These are phyloP conservation scores for Ogataea pini DNA, from an alignment of 805 yeast genomes.

Conservation along the genomic window DNA sequence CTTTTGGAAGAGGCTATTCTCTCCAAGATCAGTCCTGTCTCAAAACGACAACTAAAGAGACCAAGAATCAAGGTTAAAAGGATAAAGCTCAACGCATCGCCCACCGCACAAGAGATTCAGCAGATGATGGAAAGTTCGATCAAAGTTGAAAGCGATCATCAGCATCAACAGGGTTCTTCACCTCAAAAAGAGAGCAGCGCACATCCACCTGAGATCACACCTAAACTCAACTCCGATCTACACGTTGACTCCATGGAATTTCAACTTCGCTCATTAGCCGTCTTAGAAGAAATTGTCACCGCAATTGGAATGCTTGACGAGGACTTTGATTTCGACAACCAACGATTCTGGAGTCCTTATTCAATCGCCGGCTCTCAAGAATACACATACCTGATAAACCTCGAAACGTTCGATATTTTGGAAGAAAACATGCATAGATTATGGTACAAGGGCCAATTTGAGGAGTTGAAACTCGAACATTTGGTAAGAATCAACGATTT, in stretches of 20 bases:
- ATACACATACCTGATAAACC: slow-evolving; percentile 19
- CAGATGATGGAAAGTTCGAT: slow-evolving; percentile 5
- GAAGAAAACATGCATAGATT: slow-evolving; percentile 26
- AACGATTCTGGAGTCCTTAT: slow-evolving; percentile 17
- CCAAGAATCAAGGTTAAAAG: slow-evolving; percentile 33
- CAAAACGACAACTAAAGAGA: slow-evolving; percentile 25
- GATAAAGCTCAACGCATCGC: slow-evolving; percentile 20
- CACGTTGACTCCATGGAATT: slow-evolving; percentile 1
- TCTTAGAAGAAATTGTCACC: slow-evolving; percentile 11
- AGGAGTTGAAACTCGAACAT: slow-evolving; percentile 25
- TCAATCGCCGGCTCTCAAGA: neutral
- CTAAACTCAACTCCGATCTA: neutral
- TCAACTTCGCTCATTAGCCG: neutral
- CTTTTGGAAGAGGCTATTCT: slow-evolving; percentile 20
- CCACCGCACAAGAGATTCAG: slow-evolving; percentile 9
- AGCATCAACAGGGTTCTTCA: neutral
- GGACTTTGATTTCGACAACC: slow-evolving; percentile 17
- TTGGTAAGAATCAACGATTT: slow-evolving; percentile 37
- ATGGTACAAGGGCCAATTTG: slow-evolving; percentile 18
- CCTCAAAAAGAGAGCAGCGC: neutral
- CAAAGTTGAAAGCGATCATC: neutral
- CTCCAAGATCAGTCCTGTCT: slow-evolving; percentile 11
- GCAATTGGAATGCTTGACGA: slow-evolving; percentile 31
- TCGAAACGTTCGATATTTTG: slow-evolving; percentile 21
- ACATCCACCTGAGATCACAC: neutral